Evolutionary conservation across 768 basidiomycete genomes (phyloP).

Genomic region (Auriscalpium microsporum): DNA sequence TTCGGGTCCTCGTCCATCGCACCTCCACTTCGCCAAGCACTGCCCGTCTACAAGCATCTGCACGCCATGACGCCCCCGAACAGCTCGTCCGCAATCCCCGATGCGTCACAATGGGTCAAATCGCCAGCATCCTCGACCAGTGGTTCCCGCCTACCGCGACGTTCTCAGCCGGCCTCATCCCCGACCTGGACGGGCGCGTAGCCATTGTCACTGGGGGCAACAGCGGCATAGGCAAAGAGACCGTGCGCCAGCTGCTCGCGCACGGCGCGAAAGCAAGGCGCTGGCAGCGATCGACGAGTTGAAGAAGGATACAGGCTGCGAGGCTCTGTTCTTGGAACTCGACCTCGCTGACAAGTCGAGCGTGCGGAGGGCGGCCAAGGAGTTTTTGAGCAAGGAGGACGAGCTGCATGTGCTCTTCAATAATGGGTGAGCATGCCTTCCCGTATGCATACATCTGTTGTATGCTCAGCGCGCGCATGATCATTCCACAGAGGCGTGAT

Average conservation of each 20-base stretch:
- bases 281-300: constrained; percentile 2
- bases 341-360: not conserved
- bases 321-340: constrained; percentile 2
- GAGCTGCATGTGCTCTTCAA: constrained; percentile 4
- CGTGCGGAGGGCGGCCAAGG: not conserved
- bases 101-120: too few relatives aligned
- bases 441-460: not conserved
- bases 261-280: constrained; percentile 4
- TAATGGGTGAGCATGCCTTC: not conserved
- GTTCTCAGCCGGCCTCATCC: constrained; percentile 1
- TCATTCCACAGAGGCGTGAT: constrained; percentile 2
- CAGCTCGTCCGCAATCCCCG: too few relatives aligned
- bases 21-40: too few relatives aligned
- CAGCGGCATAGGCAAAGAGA: constrained; percentile 8
- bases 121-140: not conserved
- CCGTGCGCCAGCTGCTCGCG: constrained; percentile 1
- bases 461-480: not conserved
- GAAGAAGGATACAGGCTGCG: not conserved
- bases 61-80: too few relatives aligned
- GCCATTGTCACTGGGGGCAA: constrained; percentile 4
- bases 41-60: too few relatives aligned
- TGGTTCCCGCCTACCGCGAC: constrained; percentile 1
- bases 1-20: too few relatives aligned
- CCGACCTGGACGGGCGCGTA: constrained; percentile 2
- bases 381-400: not conserved